Conservation (phyloP, 495 filamentous ascomycete genomes). For the Penicillium steckii region DNA sequence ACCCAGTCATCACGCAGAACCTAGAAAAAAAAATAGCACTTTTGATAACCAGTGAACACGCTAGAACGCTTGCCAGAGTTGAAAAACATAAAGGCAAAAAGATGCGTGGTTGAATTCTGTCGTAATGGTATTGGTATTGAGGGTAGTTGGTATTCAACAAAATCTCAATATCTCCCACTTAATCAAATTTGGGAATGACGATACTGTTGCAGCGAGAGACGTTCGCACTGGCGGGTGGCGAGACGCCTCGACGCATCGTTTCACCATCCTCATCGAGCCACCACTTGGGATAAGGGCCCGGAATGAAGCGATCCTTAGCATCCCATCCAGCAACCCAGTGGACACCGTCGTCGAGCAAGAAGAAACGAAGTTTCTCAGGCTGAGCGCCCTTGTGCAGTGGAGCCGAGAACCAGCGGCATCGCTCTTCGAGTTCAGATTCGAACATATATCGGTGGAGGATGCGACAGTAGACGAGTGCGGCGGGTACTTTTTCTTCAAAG, state of each 20-base stretch:
- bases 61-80: slow-evolving; percentile 22
- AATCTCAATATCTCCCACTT: slow-evolving; percentile 2
- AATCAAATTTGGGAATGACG: slow-evolving; percentile 32
- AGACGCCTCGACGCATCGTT: slow-evolving; percentile 39
- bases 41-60: slow-evolving; percentile 20
- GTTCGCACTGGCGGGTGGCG: slow-evolving; percentile 39
- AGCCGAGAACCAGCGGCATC: slow-evolving; percentile 42
- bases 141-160: background rate
- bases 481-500: slow-evolving; percentile 37
- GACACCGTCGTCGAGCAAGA: slow-evolving; percentile 42
- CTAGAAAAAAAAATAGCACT: slow-evolving; percentile 13
- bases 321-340: slow-evolving; percentile 49
- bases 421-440: slow-evolving; percentile 41
- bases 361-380: slow-evolving; percentile 41
- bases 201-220: slow-evolving; percentile 43
- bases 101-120: background rate
- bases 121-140: background rate
- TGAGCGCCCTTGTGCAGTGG: slow-evolving; percentile 32
- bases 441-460: slow-evolving; percentile 49
- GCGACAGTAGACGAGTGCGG: slow-evolving; percentile 45
- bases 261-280: slow-evolving; percentile 37
- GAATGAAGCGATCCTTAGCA: slow-evolving; percentile 41
- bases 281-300: slow-evolving; percentile 47
- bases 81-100: slow-evolving; percentile 11
- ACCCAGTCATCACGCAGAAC: slow-evolving; percentile 1